Evolutionary conservation across 2,329 filamentous ascomycete genomes (phyloP).

Genomic region (Aspergillus floridensis): DNA sequence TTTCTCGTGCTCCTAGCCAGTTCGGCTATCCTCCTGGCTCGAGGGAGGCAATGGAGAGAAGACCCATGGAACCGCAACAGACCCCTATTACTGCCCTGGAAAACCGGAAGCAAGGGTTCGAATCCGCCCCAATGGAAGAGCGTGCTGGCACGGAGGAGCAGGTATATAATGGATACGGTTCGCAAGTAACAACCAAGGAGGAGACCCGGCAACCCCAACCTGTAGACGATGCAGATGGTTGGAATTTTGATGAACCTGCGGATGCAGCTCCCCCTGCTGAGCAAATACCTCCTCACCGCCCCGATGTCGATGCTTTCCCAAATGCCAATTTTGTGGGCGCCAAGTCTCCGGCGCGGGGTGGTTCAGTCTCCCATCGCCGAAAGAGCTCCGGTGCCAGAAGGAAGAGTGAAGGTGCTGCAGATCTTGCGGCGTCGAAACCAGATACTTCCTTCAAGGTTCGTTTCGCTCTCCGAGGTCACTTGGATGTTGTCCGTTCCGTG

Average conservation of each 20-base stretch:
- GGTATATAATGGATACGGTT: slow-evolving; percentile 57
- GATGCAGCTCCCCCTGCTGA: slow-evolving; percentile 50
- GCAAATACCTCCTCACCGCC: slow-evolving; percentile 59
- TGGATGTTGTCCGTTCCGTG: slow-evolving; percentile 89
- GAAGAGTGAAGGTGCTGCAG: slow-evolving; percentile 61
- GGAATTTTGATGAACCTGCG: slow-evolving; percentile 85
- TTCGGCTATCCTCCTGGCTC: slow-evolving; percentile 41
- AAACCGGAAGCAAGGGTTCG: slow-evolving; percentile 49
- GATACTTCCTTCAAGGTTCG: slow-evolving; percentile 88
- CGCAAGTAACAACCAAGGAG: slow-evolving; percentile 48
- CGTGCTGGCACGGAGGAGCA: slow-evolving; percentile 58
- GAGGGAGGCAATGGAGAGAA: slow-evolving; percentile 43
- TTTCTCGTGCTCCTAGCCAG: slow-evolving; percentile 43
- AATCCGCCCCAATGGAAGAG: slow-evolving; percentile 49
- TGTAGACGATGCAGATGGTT: slow-evolving; percentile 66
- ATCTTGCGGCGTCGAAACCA: slow-evolving; percentile 57
- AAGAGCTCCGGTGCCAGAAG: slow-evolving; percentile 76
- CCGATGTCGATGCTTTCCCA: slow-evolving; percentile 85
- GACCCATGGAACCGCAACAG: slow-evolving; percentile 43
- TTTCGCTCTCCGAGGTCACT: slow-evolving; percentile 85
- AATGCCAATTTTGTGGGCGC: slow-evolving; percentile 71
- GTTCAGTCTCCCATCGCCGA: slow-evolving; percentile 67
- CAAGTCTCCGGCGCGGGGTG: slow-evolving; percentile 72
- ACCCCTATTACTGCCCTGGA: slow-evolving; percentile 54
- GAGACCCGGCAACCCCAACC: slow-evolving; percentile 47